Conservation (phyloP, 2,329 filamentous ascomycete genomes). For the Colletotrichum tabaci region DNA sequence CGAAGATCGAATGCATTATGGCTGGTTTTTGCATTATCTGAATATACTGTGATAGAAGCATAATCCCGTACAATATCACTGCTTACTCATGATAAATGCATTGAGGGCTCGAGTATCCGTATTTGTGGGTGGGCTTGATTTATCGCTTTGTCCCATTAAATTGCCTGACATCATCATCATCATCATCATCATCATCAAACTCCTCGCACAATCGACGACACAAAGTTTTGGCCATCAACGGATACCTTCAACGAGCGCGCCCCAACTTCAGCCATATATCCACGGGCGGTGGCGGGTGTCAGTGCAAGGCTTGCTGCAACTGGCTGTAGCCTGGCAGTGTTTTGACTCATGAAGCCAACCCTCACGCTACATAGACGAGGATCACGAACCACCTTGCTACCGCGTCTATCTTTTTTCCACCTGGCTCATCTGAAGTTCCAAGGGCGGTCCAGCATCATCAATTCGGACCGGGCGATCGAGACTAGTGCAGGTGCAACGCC, state of each 20-base stretch:
- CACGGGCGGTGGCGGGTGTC: neutral
- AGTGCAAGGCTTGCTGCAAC: neutral
- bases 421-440: neutral
- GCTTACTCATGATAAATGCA: neutral
- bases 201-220: conserved; percentile 4
- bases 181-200: conserved; percentile 16
- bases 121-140: no score
- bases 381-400: neutral
- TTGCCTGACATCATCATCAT: no score
- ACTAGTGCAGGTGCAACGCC: no score
- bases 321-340: neutral
- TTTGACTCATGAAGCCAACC: neutral
- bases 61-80: no score
- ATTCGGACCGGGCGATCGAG: conserved; percentile 7
- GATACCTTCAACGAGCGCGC: neutral
- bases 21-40: neutral
- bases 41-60: neutral
- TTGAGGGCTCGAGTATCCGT: neutral
- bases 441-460: conserved; percentile 4
- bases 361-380: neutral
- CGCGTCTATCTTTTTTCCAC: neutral
- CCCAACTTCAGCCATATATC: neutral
- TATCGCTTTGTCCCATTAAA: no score
- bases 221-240: neutral
- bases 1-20: conserved; percentile 21